These are phyloP conservation scores for Pythium biforme DNA, from an alignment of 352 stramenopile species.

Conservation along the genomic window DNA sequence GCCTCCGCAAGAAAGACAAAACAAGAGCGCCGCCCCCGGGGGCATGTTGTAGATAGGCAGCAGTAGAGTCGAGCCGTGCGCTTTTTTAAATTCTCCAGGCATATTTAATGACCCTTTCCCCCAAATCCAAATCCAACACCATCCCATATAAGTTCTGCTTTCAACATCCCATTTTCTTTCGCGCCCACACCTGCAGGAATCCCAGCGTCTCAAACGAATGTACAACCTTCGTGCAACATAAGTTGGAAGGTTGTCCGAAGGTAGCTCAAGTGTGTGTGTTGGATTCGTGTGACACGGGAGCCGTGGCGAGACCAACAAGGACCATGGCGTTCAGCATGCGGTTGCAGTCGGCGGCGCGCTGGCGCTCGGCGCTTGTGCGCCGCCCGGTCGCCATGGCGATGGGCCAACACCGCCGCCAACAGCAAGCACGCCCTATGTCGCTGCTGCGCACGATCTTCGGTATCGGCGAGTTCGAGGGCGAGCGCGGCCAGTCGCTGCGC, in stretches of 20 bases:
- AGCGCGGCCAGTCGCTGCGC: conserved; percentile 55
- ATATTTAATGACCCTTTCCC: conserved; percentile 18
- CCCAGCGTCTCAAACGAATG: not conserved
- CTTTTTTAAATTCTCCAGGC: not conserved
- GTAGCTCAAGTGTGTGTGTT: not conserved
- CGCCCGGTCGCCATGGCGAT: not conserved
- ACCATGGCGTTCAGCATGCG: conserved; percentile 13
- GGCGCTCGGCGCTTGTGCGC: conserved; percentile 7
- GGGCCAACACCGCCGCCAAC: not conserved
- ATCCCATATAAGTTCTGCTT: not conserved
- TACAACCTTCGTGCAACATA: conserved; percentile 11
- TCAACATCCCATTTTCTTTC: not conserved
- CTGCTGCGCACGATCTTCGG: conserved; percentile 75
- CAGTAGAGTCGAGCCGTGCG: not conserved
- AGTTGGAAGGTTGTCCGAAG: conserved; percentile 18
- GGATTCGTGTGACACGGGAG: conserved; percentile 19
- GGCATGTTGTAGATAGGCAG: conserved; percentile 3
- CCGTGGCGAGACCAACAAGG: not conserved
- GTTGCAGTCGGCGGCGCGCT: conserved; percentile 5
- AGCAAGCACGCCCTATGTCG: conserved; percentile 60
- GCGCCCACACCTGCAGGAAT: not conserved
- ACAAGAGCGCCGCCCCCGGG: not conserved
- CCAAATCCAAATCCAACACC: not conserved
- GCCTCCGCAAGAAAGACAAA: not conserved
- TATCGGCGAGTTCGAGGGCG: conserved; percentile 78